phyloP scores from a whole-genome alignment of 2,329 filamentous ascomycete species.

The Fusarium sp. region DNA sequence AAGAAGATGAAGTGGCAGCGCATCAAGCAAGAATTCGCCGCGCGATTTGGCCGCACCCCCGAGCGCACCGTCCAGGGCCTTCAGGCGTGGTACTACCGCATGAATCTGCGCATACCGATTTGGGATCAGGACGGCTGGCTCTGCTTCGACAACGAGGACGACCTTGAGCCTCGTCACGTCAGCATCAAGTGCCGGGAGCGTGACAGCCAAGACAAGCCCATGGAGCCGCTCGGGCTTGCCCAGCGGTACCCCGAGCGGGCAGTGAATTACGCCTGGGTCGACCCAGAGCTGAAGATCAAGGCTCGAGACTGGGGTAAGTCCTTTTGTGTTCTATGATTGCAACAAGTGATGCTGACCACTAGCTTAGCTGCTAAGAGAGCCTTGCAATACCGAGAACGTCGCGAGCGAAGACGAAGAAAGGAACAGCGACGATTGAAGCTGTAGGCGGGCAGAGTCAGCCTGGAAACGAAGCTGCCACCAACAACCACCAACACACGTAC shows the following conservation, averaged over 20 bases:
- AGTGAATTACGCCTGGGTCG: slow-evolving; percentile 60
- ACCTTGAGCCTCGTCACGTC: slow-evolving; percentile 52
- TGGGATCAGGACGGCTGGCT: slow-evolving; percentile 56
- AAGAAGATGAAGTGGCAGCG: slow-evolving; percentile 57
- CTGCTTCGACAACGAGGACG: slow-evolving; percentile 54
- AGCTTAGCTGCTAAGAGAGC: slow-evolving; percentile 49
- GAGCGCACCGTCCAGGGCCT: slow-evolving; percentile 56
- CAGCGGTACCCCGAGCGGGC: slow-evolving; percentile 62
- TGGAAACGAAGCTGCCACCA: slow-evolving; percentile 12
- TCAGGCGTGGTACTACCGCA: slow-evolving; percentile 59
- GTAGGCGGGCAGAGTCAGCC: slow-evolving; percentile 28
- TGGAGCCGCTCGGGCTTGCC: slow-evolving; percentile 52
- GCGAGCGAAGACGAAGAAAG: slow-evolving; percentile 54
- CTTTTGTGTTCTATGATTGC: background rate
- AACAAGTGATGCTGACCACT: slow-evolving; percentile 31
- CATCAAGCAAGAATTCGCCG: slow-evolving; percentile 54
- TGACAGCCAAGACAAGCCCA: slow-evolving; percentile 52
- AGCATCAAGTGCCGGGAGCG: slow-evolving; percentile 56
- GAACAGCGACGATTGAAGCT: slow-evolving; percentile 53
- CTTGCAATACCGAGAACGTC: slow-evolving; percentile 53
- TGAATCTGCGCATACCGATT: slow-evolving; percentile 56
- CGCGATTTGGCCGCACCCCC: slow-evolving; percentile 53
- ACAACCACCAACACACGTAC: background rate
- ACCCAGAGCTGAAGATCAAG: slow-evolving; percentile 51
- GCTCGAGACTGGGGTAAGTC: slow-evolving; percentile 57